Evolutionary conservation across 768 basidiomycete genomes (phyloP).

Genomic region (Pleurotus giganteus): DNA sequence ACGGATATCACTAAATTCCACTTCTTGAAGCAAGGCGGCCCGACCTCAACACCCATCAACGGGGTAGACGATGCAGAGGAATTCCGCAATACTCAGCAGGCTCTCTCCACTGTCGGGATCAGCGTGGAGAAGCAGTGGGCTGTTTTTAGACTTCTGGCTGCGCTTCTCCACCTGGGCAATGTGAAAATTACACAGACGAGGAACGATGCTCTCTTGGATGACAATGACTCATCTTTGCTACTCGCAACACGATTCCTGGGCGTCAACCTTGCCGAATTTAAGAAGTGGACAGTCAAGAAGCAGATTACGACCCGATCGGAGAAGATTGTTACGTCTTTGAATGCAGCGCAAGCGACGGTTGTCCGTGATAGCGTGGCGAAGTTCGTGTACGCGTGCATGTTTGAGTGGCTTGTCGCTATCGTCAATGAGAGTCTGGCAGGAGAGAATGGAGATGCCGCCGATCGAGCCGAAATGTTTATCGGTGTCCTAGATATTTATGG

Average conservation of each 20-base stretch:
- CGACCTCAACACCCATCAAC: constrained; percentile 77
- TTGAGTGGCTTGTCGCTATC: constrained; percentile 97
- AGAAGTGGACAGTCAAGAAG: constrained; percentile 98
- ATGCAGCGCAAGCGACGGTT: constrained; percentile 84
- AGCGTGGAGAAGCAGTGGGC: constrained; percentile 98
- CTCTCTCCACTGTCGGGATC: constrained; percentile 95
- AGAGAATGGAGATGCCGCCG: constrained; percentile 89
- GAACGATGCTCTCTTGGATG: constrained; percentile 81
- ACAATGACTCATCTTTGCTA: constrained; percentile 75
- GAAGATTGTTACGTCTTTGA: constrained; percentile 90
- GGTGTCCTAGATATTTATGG: constrained; percentile 98
- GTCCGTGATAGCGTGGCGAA: constrained; percentile 97
- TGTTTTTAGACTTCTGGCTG: constrained; percentile 90
- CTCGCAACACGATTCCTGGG: constrained; percentile 90
- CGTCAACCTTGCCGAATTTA: constrained; percentile 88
- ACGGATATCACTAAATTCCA: constrained; percentile 83
- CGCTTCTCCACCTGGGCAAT: constrained; percentile 96
- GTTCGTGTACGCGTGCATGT: constrained; percentile 97
- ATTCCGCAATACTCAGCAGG: constrained; percentile 90
- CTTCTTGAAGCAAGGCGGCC: constrained; percentile 92
- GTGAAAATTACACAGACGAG: constrained; percentile 84
- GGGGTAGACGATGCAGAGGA: constrained; percentile 98
- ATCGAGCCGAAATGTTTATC: constrained; percentile 96
- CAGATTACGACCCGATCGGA: constrained; percentile 93
- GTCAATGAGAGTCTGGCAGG: constrained; percentile 97